Evolutionary conservation across 2,329 filamentous ascomycete genomes (phyloP).

Genomic region (Byssochlamys sp.): DNA sequence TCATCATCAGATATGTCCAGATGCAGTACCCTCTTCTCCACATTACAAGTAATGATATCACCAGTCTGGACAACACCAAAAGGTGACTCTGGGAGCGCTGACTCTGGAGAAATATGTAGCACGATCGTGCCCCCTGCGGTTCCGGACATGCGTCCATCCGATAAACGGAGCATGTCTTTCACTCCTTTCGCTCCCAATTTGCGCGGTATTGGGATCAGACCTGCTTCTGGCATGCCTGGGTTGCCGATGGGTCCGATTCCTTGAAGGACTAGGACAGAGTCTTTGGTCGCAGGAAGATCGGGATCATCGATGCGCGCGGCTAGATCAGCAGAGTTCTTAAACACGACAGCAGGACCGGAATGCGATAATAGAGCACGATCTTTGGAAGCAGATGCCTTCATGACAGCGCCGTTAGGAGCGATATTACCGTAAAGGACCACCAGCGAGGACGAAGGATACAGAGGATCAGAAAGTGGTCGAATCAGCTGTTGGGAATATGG

Average conservation of each 20-base stretch:
- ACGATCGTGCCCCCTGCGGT: slow-evolving; percentile 48
- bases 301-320: slow-evolving; percentile 39
- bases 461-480: slow-evolving; percentile 35
- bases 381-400: slow-evolving; percentile 45
- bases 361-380: slow-evolving; percentile 36
- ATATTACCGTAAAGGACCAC: slow-evolving; percentile 40
- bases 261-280: slow-evolving; percentile 41
- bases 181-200: slow-evolving; percentile 41
- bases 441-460: slow-evolving; percentile 38
- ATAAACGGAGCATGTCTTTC: slow-evolving; percentile 45
- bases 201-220: slow-evolving; percentile 42
- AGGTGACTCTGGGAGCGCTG: slow-evolving; percentile 37
- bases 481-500: slow-evolving; percentile 35
- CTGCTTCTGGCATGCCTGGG: slow-evolving; percentile 46
- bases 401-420: slow-evolving; percentile 40
- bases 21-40: slow-evolving; percentile 33
- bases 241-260: slow-evolving; percentile 44
- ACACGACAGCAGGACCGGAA: slow-evolving; percentile 39
- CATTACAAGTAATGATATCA: slow-evolving; percentile 39
- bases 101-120: slow-evolving; percentile 46
- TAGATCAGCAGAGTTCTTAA: slow-evolving; percentile 40
- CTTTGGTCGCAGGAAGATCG: slow-evolving; percentile 32
- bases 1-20: slow-evolving; percentile 36
- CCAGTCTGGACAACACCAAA: slow-evolving; percentile 42
- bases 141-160: slow-evolving; percentile 47